Evolutionary conservation across 2,329 filamentous ascomycete genomes (phyloP).

Genomic region (Claviceps digitariae): DNA sequence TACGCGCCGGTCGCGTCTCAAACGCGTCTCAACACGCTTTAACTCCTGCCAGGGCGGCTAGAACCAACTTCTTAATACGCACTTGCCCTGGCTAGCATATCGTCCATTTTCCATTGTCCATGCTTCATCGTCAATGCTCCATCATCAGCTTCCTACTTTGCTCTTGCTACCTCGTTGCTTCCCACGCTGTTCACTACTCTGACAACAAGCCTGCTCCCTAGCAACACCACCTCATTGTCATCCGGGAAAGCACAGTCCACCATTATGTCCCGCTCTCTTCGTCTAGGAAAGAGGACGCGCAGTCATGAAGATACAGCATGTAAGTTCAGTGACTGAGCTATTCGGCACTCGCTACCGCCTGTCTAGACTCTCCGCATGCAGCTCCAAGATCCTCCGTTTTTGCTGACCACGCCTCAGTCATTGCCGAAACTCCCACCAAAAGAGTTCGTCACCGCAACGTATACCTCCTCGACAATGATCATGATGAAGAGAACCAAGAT

Average conservation of each 20-base stretch:
- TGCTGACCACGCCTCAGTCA: conserved; percentile 10
- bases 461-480: conserved; percentile 32
- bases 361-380: background rate
- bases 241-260: conserved; percentile 9
- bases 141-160: background rate
- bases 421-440: conserved; percentile 27
- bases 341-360: background rate
- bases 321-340: conserved; percentile 10
- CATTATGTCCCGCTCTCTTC: conserved; percentile 16
- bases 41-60: conserved; percentile 3
- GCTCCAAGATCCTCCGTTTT: background rate
- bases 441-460: conserved; percentile 30
- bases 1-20: conserved; percentile 17
- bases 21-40: conserved; percentile 13
- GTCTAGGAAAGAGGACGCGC: conserved; percentile 23
- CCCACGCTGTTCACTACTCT: background rate
- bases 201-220: conserved; percentile 2
- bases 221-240: conserved; percentile 1
- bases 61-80: background rate
- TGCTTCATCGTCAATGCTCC: too few species aligned
- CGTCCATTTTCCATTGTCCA: conserved; percentile 1
- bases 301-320: conserved; percentile 15
- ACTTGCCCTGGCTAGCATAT: background rate
- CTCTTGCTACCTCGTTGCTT: background rate
- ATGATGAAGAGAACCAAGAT: conserved; percentile 53